Conservation (phyloP, 2,329 filamentous ascomycete species). For the Aspergillus awamori region DNA sequence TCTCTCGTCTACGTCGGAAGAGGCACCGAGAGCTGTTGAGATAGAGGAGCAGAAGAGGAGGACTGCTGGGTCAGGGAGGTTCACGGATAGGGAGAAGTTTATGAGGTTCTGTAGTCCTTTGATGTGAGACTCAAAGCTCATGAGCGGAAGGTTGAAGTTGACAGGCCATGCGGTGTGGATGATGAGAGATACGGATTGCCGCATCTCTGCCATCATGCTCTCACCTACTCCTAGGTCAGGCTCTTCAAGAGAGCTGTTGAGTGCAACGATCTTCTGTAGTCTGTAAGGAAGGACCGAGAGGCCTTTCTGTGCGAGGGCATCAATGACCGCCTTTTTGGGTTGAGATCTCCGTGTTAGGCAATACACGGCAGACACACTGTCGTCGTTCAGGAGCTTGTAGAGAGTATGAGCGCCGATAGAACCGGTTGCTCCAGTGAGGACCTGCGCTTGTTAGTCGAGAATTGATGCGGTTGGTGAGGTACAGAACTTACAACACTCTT, state of each 20-base stretch:
- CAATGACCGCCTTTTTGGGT: conserved; percentile 27
- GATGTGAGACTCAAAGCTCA: conserved; percentile 53
- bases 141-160: conserved; percentile 56
- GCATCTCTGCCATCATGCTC: conserved; percentile 42
- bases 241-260: conserved; percentile 45
- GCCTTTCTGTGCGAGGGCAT: conserved; percentile 24
- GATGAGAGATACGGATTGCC: conserved; percentile 47
- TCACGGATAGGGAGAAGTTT: conserved; percentile 46
- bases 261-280: conserved; percentile 42
- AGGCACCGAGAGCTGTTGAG: conserved; percentile 39
- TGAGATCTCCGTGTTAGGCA: conserved; percentile 40
- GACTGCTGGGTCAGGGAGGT: conserved; percentile 32
- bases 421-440: conserved; percentile 50
- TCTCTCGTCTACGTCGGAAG: conserved; percentile 16
- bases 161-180: conserved; percentile 60
- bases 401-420: conserved; percentile 49
- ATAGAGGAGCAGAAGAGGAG: conserved; percentile 58
- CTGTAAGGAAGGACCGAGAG: conserved; percentile 28
- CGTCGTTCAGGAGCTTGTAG: conserved; percentile 40
- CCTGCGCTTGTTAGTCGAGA: conserved; percentile 15
- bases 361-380: conserved; percentile 38
- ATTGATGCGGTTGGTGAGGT: neutral
- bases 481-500: conserved; percentile 28
- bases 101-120: conserved; percentile 50
- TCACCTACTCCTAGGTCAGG: conserved; percentile 46